Percentiles rank a stretch among this genome's conserved stretches.
These are phyloP conservation scores for Chalciporus chontae DNA, from an alignment of 768 basidiomycete species.

Conservation along the genomic window DNA sequence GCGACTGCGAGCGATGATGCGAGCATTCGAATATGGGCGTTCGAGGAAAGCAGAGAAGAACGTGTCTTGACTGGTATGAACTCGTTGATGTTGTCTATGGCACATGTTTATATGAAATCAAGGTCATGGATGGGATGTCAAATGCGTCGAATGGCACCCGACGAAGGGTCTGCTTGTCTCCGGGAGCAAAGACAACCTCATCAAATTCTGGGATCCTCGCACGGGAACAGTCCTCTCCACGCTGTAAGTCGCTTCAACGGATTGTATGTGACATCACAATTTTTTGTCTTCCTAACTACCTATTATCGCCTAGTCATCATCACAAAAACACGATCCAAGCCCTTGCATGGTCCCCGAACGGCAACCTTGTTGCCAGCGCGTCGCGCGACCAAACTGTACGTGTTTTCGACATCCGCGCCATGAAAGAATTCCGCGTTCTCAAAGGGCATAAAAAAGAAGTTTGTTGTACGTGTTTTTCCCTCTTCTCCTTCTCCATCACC, in stretches of 20 bases:
- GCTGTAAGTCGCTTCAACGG: constrained; percentile 49
- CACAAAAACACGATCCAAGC: constrained; percentile 98
- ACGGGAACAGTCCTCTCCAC: constrained; percentile 89
- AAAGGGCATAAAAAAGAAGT: constrained; percentile 99
- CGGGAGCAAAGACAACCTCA: constrained; percentile 95
- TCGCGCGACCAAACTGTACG: constrained; percentile 93
- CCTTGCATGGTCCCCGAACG: constrained; percentile 89
- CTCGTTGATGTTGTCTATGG: neutral
- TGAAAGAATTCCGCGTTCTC: constrained; percentile 90
- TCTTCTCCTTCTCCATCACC: neutral
- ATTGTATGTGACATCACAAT: too few relatives aligned
- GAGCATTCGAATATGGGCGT: constrained; percentile 92
- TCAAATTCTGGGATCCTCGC: constrained; percentile 99
- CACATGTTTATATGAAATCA: constrained; percentile 11
- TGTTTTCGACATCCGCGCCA: constrained; percentile 96
- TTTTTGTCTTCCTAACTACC: too few relatives aligned
- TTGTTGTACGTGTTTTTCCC: constrained; percentile 65
- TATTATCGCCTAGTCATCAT: constrained; percentile 59
- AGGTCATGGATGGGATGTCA: constrained; percentile 99
- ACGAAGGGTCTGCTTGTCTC: constrained; percentile 93
- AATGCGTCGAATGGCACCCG: constrained; percentile 98
- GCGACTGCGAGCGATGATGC: constrained; percentile 96
- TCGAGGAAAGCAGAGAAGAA: constrained; percentile 88
- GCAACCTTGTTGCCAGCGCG: constrained; percentile 90
- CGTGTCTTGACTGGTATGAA: constrained; percentile 72